Conservation (phyloP, 2,329 filamentous ascomycete genomes). For the Cordyceps militaris region DNA sequence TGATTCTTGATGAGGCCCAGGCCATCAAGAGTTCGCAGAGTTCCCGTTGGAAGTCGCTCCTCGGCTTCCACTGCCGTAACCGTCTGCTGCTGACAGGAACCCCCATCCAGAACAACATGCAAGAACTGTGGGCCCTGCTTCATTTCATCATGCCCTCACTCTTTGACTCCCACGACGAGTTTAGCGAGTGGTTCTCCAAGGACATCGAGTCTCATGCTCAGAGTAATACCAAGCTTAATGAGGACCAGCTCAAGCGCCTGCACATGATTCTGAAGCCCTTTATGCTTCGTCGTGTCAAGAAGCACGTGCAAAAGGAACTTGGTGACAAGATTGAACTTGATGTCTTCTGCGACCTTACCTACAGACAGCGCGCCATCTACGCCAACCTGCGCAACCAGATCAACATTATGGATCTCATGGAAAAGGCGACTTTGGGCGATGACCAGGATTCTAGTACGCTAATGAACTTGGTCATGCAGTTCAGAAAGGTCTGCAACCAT, state of each 20-base stretch:
- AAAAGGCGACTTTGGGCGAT: slow-evolving; percentile 90
- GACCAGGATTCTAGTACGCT: slow-evolving; percentile 91
- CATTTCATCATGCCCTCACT: slow-evolving; percentile 99
- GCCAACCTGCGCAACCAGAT: slow-evolving; percentile 91
- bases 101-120: slow-evolving; percentile 99
- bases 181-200: slow-evolving; percentile 91
- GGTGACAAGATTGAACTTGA: slow-evolving; percentile 98
- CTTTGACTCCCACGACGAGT: slow-evolving; percentile 90
- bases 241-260: slow-evolving; percentile 90
- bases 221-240: slow-evolving; percentile 98
- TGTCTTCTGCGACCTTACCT: slow-evolving; percentile 93
- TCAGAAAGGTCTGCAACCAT: slow-evolving; percentile 98
- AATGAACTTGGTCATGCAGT: slow-evolving; percentile 99
- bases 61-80: slow-evolving; percentile 93
- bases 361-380: slow-evolving; percentile 91
- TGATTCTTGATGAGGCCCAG: slow-evolving; percentile 98
- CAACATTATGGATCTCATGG: slow-evolving; percentile 96
- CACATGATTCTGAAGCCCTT: slow-evolving; percentile 99
- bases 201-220: slow-evolving; percentile 97
- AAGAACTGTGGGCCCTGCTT: slow-evolving; percentile 92
- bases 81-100: slow-evolving; percentile 90
- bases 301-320: slow-evolving; percentile 97
- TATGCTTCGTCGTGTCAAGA: slow-evolving; percentile 99
- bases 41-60: slow-evolving; percentile 91
- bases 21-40: slow-evolving; percentile 97